Evolutionary conservation across 140 eudicot species (phyloP).

Genomic region (Oenanthe javanica): DNA sequence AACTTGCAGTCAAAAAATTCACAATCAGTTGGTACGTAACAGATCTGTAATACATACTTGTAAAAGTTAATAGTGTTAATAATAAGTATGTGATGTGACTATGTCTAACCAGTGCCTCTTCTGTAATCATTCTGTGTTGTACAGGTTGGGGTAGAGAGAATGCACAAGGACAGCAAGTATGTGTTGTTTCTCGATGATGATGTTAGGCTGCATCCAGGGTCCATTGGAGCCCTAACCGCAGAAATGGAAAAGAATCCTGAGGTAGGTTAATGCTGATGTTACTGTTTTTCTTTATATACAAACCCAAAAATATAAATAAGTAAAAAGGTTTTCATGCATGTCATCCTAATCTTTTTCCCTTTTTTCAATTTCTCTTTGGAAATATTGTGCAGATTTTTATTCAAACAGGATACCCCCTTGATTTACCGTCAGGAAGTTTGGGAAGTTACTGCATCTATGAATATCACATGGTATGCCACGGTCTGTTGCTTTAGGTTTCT

Average conservation of each 20-base stretch:
- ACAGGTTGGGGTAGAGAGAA: conserved; percentile 86
- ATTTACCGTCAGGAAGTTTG: conserved; percentile 98
- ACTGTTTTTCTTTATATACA: conserved; percentile 7
- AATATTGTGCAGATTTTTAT: conserved; percentile 73
- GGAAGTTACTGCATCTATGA: conserved; percentile 99
- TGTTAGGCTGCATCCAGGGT: conserved; percentile 96
- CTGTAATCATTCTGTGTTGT: neutral
- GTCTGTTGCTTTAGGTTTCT: conserved; percentile 11
- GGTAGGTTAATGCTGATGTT: conserved; percentile 39
- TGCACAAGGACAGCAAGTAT: conserved; percentile 92
- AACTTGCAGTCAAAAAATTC: conserved; percentile 96
- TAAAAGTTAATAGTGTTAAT: neutral
- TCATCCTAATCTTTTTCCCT: neutral
- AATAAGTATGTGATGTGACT: neutral
- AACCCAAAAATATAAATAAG: neutral
- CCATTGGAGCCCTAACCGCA: conserved; percentile 92
- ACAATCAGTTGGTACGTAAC: conserved; percentile 82
- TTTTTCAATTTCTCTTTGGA: conserved; percentile 1
- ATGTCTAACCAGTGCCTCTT: neutral
- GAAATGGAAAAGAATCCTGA: conserved; percentile 96
- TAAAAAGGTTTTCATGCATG: neutral
- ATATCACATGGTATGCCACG: conserved; percentile 84
- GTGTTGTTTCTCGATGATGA: conserved; percentile 97
- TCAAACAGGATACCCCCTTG: conserved; percentile 99
- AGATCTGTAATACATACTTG: neutral